Evolutionary conservation across 2,329 filamentous ascomycete species (phyloP), one percentile per base, ranked within the genome.

Genomic region (Hawksworthiomyces lignivorus): DNA sequence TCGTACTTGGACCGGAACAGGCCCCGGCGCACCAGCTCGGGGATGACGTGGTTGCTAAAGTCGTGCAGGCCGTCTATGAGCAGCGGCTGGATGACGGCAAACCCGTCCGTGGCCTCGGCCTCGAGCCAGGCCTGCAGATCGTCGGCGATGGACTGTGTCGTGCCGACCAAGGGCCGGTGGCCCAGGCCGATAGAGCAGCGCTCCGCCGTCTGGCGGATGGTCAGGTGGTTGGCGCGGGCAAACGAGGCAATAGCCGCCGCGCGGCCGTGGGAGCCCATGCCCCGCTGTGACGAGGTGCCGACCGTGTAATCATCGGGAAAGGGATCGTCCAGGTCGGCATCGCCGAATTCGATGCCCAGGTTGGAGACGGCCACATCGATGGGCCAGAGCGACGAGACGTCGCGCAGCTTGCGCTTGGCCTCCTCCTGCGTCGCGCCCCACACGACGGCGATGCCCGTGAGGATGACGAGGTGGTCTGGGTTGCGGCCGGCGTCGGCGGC

Each of bases 191-290:
- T 24, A n/a, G 41, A 43, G 30, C 18, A 24, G 34, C 41, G 41
- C 29, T 43, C 41, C n/a, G 41, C 41, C 4, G 41, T 43, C 29
- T 43, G 41, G 14, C 41, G 41, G n/a, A 43, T 21, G 9, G 34
- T 32, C 9, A 43, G 34, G 4, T 21, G 10, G 22, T 43, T 43
- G 4, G 41, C 34, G 14, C 20, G 19, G 4, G 41, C 41, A 33
- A 38, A 39, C 2, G 34, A 37, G 7, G 41, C 41, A 7, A 43
- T 43, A 12, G 41, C 41, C 15, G 34, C 41, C 8, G 35, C 35
- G 20, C 41, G 33, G 4, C 41, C 41, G 14, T 32, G 21, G n/a
- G 26, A 28, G 14, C 32, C 33, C 10, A 22, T 32, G 27, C 27
- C 27, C 7, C 27, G 6, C 5, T n/a, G 5, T 10, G 5, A 5